Conservation (phyloP, 2,329 filamentous ascomycete species). For the Penicillium janthinellum region DNA sequence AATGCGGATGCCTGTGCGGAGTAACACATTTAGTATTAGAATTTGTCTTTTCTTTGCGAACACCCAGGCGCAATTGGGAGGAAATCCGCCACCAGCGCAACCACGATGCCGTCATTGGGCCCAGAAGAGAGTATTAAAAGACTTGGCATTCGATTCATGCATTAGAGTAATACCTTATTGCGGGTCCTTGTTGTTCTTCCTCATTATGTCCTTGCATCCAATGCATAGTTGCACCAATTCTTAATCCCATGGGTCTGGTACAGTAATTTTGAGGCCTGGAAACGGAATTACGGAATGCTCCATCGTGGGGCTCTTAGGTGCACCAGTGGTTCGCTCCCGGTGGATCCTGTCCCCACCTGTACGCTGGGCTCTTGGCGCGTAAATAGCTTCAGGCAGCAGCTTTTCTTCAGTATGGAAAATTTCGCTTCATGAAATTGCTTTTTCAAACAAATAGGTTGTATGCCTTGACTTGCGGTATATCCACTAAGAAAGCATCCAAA, state of each 20-base stretch:
- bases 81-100: background rate
- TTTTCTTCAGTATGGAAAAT: slow-evolving; percentile 8
- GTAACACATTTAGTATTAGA: background rate
- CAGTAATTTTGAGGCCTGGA: background rate
- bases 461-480: too few relatives aligned
- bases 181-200: too few relatives aligned
- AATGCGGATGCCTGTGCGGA: background rate
- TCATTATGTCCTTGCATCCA: too few relatives aligned
- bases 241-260: background rate
- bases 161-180: too few relatives aligned
- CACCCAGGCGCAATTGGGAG: background rate
- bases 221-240: background rate
- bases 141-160: too few relatives aligned
- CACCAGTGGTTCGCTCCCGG: too few relatives aligned
- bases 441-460: too few relatives aligned
- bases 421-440: too few relatives aligned
- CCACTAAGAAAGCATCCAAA: too few relatives aligned
- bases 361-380: slow-evolving; percentile 3
- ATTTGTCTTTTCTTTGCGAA: background rate
- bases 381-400: slow-evolving; percentile 22
- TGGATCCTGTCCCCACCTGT: too few relatives aligned
- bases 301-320: slow-evolving; percentile 6
- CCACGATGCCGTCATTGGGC: background rate
- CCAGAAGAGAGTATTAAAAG: too few relatives aligned
- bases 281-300: background rate